These are phyloP conservation scores for Candida berthetii DNA, from an alignment of 805 yeast genomes.

Conservation along the genomic window DNA sequence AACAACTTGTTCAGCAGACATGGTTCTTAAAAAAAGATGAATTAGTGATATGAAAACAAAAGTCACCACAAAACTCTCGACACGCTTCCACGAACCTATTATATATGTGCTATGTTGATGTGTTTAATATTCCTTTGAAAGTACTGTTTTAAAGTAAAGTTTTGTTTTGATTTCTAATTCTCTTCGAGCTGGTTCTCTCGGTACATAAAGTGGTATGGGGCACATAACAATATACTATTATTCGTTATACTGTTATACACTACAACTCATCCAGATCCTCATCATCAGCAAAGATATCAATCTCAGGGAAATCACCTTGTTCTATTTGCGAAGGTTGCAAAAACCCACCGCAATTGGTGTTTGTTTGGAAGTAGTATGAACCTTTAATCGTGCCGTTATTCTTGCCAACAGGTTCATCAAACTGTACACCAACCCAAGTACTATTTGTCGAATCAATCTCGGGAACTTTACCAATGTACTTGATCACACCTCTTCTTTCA, in stretches of 20 bases:
- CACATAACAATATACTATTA: background rate
- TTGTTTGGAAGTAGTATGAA: constrained; percentile 48
- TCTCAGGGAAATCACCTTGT: constrained; percentile 60
- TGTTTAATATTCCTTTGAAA: no score
- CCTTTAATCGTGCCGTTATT: constrained; percentile 76
- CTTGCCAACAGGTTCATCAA: constrained; percentile 83
- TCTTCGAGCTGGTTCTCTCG: background rate
- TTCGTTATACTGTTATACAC: no score
- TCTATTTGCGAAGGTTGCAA: constrained; percentile 64
- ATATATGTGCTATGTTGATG: no score
- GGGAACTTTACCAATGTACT: constrained; percentile 62
- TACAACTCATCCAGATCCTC: constrained; percentile 40
- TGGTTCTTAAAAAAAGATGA: background rate
- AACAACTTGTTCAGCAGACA: background rate
- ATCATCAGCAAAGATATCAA: constrained; percentile 37
- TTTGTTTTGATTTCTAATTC: background rate
- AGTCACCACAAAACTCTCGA: no score
- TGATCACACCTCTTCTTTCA: constrained; percentile 64
- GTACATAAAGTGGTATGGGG: background rate
- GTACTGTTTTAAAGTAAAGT: no score
- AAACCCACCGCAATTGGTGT: constrained; percentile 65
- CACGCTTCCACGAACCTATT: no score
- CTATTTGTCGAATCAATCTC: constrained; percentile 44
- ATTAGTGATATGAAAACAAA: no score
- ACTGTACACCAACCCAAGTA: constrained; percentile 79